Conservation (phyloP, 73 alveolate species). For the Paramecium sexaurelia region DNA sequence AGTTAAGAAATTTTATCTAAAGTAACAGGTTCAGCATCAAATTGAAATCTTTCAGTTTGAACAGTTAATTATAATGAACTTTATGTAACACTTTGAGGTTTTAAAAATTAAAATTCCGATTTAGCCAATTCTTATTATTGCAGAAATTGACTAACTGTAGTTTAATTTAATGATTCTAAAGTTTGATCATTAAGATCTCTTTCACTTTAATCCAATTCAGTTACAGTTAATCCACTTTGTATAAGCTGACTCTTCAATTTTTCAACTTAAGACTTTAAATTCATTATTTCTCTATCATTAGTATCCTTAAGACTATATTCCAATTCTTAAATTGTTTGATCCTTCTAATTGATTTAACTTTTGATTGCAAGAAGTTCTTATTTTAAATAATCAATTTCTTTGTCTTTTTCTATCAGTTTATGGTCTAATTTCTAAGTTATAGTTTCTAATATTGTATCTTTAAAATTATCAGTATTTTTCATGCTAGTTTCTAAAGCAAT, state of each 20-base stretch:
- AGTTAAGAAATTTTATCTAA: not conserved
- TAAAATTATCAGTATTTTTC: constrained; percentile 11
- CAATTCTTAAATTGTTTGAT: not conserved
- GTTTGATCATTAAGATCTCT: not conserved
- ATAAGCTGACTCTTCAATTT: not conserved
- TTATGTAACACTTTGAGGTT: not conserved
- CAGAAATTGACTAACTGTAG: not conserved
- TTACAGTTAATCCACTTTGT: not conserved
- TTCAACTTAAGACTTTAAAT: not conserved
- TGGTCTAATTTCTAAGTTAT: not conserved
- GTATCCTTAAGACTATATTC: not conserved
- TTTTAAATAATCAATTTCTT: not conserved
- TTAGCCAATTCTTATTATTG: not conserved
- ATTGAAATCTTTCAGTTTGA: not conserved
- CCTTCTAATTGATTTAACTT: not conserved
- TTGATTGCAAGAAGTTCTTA: not conserved
- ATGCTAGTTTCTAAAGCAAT: not conserved
- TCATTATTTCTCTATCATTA: not conserved
- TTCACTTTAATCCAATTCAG: not conserved
- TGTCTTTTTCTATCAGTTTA: constrained; percentile 16
- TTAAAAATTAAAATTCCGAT: not conserved
- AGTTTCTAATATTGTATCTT: constrained; percentile 15
- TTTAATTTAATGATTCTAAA: not conserved
- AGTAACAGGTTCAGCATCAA: not conserved
- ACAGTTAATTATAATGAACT: constrained; percentile 9